Percentiles rank a stretch among this genome's conserved stretches.
Evolutionary conservation across 257 asterid genomes (phyloP).

Genomic region (Solanum sitiens): DNA sequence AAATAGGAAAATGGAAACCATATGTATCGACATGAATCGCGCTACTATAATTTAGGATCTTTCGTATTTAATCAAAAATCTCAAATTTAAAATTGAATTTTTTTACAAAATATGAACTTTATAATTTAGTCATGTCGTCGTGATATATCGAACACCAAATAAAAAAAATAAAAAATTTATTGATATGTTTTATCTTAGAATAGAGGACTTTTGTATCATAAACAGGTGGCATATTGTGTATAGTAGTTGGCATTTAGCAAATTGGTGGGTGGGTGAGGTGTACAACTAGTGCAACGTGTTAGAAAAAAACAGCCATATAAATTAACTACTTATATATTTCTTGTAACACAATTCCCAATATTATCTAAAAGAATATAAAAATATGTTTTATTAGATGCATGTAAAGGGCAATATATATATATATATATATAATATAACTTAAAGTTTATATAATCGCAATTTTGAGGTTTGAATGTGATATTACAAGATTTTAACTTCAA

Average conservation of each 20-base stretch:
- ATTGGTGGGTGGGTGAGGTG: neutral
- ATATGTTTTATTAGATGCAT: neutral
- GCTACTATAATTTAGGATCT: neutral
- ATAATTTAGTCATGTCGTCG: rapidly evolving
- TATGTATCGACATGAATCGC: neutral
- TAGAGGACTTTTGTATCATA: neutral
- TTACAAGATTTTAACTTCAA: neutral
- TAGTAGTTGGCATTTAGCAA: neutral
- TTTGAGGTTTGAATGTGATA: neutral
- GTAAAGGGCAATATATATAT: neutral
- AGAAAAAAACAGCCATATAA: neutral
- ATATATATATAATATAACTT: too few species aligned
- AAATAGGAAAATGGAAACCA: neutral
- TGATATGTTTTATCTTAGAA: neutral
- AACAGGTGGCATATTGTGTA: neutral
- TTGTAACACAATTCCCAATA: neutral
- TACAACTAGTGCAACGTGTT: neutral
- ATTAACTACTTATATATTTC: neutral
- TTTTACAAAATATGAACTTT: too few species aligned
- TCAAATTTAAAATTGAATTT: too few species aligned
- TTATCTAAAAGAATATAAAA: neutral
- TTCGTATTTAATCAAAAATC: neutral
- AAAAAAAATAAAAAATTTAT: neutral
- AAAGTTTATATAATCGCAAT: too few species aligned
- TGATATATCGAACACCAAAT: neutral